Evolutionary conservation across 345 rosid species (phyloP), one percentile per base, ranked within the genome.

Genomic region (Microthlaspi erraticum): DNA sequence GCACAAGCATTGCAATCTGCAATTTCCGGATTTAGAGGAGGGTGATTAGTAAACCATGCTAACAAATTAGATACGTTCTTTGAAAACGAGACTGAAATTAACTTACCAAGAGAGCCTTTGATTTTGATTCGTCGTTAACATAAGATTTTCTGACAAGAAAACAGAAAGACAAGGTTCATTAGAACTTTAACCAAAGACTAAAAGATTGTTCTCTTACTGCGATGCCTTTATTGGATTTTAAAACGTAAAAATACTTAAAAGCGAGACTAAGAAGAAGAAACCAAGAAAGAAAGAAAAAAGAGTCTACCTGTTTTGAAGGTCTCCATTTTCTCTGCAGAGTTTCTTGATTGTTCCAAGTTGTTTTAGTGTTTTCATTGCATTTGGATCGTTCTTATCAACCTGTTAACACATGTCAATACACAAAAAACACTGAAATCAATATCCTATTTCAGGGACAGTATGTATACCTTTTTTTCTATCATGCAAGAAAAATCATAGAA

Each of bases 351-450:
- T 81, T 74, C 88, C 90, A n/a, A 93, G 71, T 63, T 81, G 81
- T 61, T 76, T 80, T 57, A 82, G 56, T 31, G 89, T 86, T 60
- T 84, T 82, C 57, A 61, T 60, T 19, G 90, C 87, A 81, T 84
- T 81, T 8, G 98, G 93, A 79, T 93, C 93, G 12, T 74, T 82
- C 69, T 61, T 77, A 79, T 88, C 82, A 33, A 90, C 85, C 97
- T 93, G 29, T 26, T 26, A 26, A 26, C 29, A 26, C 29, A 64
- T 12, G 8, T 4, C 10, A 32, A 32, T 3, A 32, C 2, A n/a
- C n/a, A 60, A 33, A 23, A 3, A 6, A n/a, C 14, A 43, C 29
- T 26, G 29, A 26, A 26, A 26, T 26, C 2, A 26, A 26, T 5
- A 19, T 14, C 31, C 11, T 50, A 3, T 26, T 45, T 31, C 34